Evolutionary conservation across 306 rosid species (phyloP).

Genomic region (Vicia faba): DNA sequence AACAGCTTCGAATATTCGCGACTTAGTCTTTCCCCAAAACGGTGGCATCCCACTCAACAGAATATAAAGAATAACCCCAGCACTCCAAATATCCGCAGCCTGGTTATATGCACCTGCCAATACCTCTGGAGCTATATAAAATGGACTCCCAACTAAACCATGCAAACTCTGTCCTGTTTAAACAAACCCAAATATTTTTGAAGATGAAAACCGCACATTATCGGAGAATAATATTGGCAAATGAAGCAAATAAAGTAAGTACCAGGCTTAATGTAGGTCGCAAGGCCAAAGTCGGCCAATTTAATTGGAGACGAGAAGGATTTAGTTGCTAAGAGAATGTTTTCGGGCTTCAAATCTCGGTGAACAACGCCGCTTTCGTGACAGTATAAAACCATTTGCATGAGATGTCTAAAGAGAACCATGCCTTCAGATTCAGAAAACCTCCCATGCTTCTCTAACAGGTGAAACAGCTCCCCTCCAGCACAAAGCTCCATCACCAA

Average conservation of each 20-base stretch:
- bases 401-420: conserved; percentile 76
- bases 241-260: conserved; percentile 36
- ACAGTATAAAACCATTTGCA: conserved; percentile 84
- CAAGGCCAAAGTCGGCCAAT: conserved; percentile 89
- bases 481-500: conserved; percentile 97
- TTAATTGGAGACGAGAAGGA: conserved; percentile 77
- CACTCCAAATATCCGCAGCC: conserved; percentile 91
- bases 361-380: conserved; percentile 87
- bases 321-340: conserved; percentile 74
- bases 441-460: conserved; percentile 72
- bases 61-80: conserved; percentile 83
- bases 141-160: conserved; percentile 92
- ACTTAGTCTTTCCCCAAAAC: conserved; percentile 91
- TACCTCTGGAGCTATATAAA: conserved; percentile 89
- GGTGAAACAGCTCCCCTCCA: conserved; percentile 86
- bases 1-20: conserved; percentile 77
- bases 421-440: conserved; percentile 72
- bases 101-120: conserved; percentile 83
- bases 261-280: conserved; percentile 90
- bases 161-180: conserved; percentile 80
- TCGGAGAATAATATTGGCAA: conserved; percentile 28
- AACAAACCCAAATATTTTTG: conserved; percentile 41
- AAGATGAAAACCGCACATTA: conserved; percentile 33
- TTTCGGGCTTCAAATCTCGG: conserved; percentile 87
- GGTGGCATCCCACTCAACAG: conserved; percentile 85